phyloP scores from a whole-genome alignment of 805 yeast genomes.

The Saccharomycopsis babjevae region DNA sequence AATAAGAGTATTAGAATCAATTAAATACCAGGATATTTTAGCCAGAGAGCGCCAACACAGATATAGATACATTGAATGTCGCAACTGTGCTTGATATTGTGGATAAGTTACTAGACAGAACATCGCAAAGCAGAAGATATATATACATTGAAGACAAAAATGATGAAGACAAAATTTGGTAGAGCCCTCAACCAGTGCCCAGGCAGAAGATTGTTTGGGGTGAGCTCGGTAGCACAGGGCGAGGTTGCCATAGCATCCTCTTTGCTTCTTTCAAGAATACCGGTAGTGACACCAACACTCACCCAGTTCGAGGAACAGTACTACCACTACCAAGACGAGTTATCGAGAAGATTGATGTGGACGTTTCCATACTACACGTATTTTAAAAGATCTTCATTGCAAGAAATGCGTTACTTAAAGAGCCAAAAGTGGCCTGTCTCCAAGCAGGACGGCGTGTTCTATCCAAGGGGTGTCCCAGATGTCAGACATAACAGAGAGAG shows the following conservation, averaged over 20 bases:
- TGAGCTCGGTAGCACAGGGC: not conserved
- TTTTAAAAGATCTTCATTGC: slow-evolving; percentile 79
- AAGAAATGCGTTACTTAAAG: slow-evolving; percentile 69
- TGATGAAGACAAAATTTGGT: not conserved
- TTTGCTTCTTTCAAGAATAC: slow-evolving; percentile 47
- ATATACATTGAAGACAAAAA: not conserved
- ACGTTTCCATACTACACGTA: slow-evolving; percentile 92
- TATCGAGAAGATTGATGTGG: slow-evolving; percentile 91
- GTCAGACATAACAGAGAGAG: slow-evolving; percentile 84
- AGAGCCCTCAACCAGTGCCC: not conserved
- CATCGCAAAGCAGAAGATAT: no score
- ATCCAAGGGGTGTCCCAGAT: slow-evolving; percentile 77
- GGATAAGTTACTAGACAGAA: no score
- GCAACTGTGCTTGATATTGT: no score
- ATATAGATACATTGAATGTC: no score
- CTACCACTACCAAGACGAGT: slow-evolving; percentile 73
- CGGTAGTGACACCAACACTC: slow-evolving; percentile 72
- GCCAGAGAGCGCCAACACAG: no score
- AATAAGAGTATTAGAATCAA: no score
- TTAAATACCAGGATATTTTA: no score
- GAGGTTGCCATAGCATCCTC: slow-evolving; percentile 1
- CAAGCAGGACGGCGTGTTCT: slow-evolving; percentile 66
- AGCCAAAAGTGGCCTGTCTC: slow-evolving; percentile 69
- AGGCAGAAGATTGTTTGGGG: not conserved
- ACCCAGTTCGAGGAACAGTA: slow-evolving; percentile 64